Evolutionary conservation across 495 filamentous ascomycete species (phyloP).

Genomic region (Talaromyces stipitatus): DNA sequence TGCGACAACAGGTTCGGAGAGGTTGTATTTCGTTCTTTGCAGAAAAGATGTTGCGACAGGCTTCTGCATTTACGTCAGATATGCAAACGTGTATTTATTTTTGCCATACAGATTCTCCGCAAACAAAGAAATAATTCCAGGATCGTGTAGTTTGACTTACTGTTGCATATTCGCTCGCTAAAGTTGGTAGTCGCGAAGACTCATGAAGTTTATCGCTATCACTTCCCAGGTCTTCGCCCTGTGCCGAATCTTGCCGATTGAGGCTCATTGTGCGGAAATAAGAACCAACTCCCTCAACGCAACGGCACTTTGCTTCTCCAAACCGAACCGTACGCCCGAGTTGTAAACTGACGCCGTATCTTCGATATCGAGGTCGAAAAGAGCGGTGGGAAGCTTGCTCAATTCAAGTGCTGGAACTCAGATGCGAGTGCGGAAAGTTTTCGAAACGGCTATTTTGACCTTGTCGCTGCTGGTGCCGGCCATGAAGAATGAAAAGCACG

Average conservation of each 20-base stretch:
- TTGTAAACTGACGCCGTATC: neutral
- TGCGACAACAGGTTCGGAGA: conserved; percentile 66
- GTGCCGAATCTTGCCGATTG: conserved; percentile 3
- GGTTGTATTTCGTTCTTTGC: conserved; percentile 14
- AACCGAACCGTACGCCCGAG: neutral
- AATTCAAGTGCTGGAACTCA: neutral
- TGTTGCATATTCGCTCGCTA: conserved; percentile 1
- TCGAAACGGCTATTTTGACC: neutral
- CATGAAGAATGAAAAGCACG: neutral
- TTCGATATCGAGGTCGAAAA: neutral
- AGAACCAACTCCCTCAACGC: neutral
- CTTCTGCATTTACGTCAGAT: neutral
- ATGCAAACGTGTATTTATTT: neutral
- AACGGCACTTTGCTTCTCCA: neutral
- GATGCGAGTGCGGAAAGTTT: neutral
- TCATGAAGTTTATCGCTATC: conserved; percentile 8
- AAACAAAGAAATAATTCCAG: neutral
- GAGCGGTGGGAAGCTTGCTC: too few relatives aligned
- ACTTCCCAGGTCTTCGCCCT: neutral
- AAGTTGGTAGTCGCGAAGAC: conserved; percentile 3
- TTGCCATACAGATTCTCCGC: neutral
- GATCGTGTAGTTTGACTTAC: neutral
- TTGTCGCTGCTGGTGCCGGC: conserved; percentile 3
- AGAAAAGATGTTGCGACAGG: conserved; percentile 7
- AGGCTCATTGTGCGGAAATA: conserved; percentile 4